phyloP scores from a whole-genome alignment of 2,329 filamentous ascomycete species.

The Davidsoniella virescens region DNA sequence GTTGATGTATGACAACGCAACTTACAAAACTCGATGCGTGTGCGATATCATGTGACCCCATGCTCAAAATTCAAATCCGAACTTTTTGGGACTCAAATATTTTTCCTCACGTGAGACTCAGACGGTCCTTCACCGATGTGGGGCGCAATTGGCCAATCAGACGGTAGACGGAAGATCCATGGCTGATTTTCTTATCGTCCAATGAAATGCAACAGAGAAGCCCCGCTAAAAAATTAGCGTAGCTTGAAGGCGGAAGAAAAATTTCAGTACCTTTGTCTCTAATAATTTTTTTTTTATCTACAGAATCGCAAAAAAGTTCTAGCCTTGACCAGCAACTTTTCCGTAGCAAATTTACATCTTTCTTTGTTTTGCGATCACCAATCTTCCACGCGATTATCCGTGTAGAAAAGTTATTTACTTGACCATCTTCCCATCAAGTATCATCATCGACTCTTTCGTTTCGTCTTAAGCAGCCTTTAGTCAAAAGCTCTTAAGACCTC shows the following conservation, averaged over 20 bases:
- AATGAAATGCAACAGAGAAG: conserved; percentile 12
- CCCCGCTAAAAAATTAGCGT: conserved; percentile 14
- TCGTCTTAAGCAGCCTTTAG: conserved; percentile 8
- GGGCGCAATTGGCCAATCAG: conserved; percentile 7
- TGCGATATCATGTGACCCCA: conserved; percentile 9
- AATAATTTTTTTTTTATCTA: conserved; percentile 12
- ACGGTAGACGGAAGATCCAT: conserved; percentile 4
- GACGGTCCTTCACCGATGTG: conserved; percentile 10
- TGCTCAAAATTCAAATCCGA: not conserved
- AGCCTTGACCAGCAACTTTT: conserved; percentile 10
- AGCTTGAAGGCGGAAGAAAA: conserved; percentile 14
- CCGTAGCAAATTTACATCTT: not conserved
- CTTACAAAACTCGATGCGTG: not conserved
- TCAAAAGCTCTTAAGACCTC: conserved; percentile 12
- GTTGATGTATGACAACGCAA: no score
- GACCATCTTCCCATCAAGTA: conserved; percentile 2
- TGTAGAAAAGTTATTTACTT: not conserved
- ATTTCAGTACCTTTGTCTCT: conserved; percentile 14
- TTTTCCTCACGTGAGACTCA: conserved; percentile 8
- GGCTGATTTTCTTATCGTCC: conserved; percentile 13
- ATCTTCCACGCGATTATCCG: conserved; percentile 4
- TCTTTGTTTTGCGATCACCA: conserved; percentile 6
- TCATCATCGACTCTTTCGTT: conserved; percentile 1
- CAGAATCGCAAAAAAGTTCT: conserved; percentile 12
- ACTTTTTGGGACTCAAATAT: not conserved